phyloP scores from a whole-genome alignment of 2,329 filamentous ascomycete species.

The Akanthomyces uredinophilus region DNA sequence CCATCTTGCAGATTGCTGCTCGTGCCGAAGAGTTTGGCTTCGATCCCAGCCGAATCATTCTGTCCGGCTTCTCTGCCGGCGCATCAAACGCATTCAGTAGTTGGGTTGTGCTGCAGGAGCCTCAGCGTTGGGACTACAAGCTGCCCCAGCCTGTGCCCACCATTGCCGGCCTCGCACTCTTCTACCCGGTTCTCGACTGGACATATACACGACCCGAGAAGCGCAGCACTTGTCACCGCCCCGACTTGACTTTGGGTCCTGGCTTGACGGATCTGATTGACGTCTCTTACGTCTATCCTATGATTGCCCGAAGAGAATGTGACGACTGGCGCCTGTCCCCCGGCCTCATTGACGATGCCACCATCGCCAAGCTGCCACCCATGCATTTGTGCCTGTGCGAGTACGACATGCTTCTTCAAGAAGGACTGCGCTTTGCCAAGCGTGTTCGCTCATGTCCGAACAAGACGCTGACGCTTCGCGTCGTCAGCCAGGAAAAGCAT shows the following conservation, averaged over 20 bases:
- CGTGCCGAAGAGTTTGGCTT: slow-evolving; percentile 54
- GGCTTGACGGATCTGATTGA: slow-evolving; percentile 59
- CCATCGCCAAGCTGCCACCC: slow-evolving; percentile 48
- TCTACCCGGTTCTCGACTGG: slow-evolving; percentile 60
- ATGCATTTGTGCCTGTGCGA: slow-evolving; percentile 59
- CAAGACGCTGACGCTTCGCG: slow-evolving; percentile 33
- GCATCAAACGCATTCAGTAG: slow-evolving; percentile 50
- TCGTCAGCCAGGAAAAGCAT: slow-evolving; percentile 42
- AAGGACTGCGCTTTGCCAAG: slow-evolving; percentile 56
- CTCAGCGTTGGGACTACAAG: slow-evolving; percentile 35
- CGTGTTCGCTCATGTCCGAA: slow-evolving; percentile 37
- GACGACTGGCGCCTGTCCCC: slow-evolving; percentile 54
- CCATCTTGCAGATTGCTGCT: slow-evolving; percentile 54
- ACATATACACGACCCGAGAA: slow-evolving; percentile 52
- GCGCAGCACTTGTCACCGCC: slow-evolving; percentile 46
- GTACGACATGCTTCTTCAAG: slow-evolving; percentile 58
- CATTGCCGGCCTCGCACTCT: slow-evolving; percentile 51
- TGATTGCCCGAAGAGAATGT: slow-evolving; percentile 39
- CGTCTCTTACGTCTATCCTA: slow-evolving; percentile 54
- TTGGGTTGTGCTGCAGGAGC: slow-evolving; percentile 41
- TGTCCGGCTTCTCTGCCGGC: slow-evolving; percentile 61
- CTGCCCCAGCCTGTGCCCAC: slow-evolving; percentile 36
- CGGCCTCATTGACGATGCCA: slow-evolving; percentile 47
- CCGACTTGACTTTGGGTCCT: slow-evolving; percentile 54
- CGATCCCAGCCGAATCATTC: slow-evolving; percentile 49